phyloP scores from a whole-genome alignment of 257 asterid genomes.

The Ocimum tenuiflorum region DNA sequence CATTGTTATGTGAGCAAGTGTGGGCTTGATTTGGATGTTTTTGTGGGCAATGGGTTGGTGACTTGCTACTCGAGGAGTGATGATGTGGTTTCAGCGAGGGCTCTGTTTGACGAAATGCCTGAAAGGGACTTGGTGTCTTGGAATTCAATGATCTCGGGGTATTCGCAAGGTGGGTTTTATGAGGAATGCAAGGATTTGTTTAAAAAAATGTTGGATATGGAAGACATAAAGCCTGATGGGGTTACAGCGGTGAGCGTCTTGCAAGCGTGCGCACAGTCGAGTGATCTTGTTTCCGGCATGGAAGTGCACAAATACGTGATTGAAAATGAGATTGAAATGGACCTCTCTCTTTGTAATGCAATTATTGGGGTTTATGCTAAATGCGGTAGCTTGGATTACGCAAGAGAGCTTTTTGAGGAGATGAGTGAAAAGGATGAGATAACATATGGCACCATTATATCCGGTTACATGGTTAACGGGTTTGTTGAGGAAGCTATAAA shows the following conservation, averaged over 20 bases:
- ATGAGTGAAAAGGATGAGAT: slow-evolving; percentile 72
- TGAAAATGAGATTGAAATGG: slow-evolving; percentile 48
- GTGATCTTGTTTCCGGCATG: slow-evolving; percentile 66
- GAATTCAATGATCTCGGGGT: slow-evolving; percentile 87
- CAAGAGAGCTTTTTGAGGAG: slow-evolving; percentile 59
- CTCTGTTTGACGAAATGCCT: slow-evolving; percentile 54
- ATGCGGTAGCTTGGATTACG: slow-evolving; percentile 81
- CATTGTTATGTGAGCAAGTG: slow-evolving; percentile 55
- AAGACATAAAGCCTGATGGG: slow-evolving; percentile 44
- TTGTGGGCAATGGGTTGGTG: slow-evolving; percentile 69
- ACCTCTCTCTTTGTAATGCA: slow-evolving; percentile 57
- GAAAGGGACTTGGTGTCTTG: slow-evolving; percentile 68
- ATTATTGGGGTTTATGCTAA: slow-evolving; percentile 62
- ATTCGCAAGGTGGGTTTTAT: slow-evolving; percentile 59
- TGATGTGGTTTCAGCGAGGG: slow-evolving; percentile 52
- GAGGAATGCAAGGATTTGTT: slow-evolving; percentile 65
- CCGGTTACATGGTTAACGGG: slow-evolving; percentile 82
- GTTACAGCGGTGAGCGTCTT: slow-evolving; percentile 57
- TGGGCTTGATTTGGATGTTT: slow-evolving; percentile 56
- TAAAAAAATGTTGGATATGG: slow-evolving; percentile 41
- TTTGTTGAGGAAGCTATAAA: slow-evolving; percentile 53
- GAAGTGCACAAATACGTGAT: slow-evolving; percentile 58
- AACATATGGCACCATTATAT: slow-evolving; percentile 64
- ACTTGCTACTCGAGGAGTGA: slow-evolving; percentile 60
- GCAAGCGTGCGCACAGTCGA: slow-evolving; percentile 77